Percentiles rank a stretch among this genome's conserved stretches.
Evolutionary conservation across 2,329 filamentous ascomycete genomes (phyloP).

Genomic region (Monosporascus sp.): DNA sequence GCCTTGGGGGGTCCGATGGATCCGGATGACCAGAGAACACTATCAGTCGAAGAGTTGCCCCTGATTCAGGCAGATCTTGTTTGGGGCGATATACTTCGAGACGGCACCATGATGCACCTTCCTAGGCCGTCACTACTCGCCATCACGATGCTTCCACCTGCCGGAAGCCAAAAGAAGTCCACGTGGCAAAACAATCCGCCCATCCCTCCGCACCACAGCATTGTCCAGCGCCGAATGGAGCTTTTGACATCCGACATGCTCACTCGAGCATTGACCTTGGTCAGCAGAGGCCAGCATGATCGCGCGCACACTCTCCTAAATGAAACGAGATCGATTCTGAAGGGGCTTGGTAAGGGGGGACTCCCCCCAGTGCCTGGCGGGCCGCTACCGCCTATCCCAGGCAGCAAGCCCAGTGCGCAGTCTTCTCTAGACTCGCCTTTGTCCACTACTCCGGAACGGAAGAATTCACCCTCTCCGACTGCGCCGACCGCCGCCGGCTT

Average conservation of each 20-base stretch:
- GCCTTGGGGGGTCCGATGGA: slow-evolving; percentile 85
- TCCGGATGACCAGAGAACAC: slow-evolving; percentile 72
- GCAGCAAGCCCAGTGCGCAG: slow-evolving; percentile 34
- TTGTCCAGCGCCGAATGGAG: slow-evolving; percentile 97
- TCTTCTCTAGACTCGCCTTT: slow-evolving; percentile 31
- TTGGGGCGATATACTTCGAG: slow-evolving; percentile 88
- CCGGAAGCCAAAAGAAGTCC: slow-evolving; percentile 55
- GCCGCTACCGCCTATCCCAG: slow-evolving; percentile 21
- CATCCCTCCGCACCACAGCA: slow-evolving; percentile 89
- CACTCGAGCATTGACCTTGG: slow-evolving; percentile 82
- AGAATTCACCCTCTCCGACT: slow-evolving; percentile 50
- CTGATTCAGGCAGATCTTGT: slow-evolving; percentile 90
- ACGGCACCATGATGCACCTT: slow-evolving; percentile 79
- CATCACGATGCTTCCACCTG: slow-evolving; percentile 86
- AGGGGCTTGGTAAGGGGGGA: slow-evolving; percentile 91
- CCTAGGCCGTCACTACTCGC: slow-evolving; percentile 86
- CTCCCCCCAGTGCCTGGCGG: slow-evolving; percentile 65
- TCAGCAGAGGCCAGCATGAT: slow-evolving; percentile 87
- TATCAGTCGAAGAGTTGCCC: slow-evolving; percentile 90
- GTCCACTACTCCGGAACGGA: slow-evolving; percentile 45
- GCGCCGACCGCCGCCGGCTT: slow-evolving; percentile 35
- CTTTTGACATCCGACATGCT: slow-evolving; percentile 97
- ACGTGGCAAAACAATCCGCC: slow-evolving; percentile 65
- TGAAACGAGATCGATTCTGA: slow-evolving; percentile 91
- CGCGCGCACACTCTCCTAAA: slow-evolving; percentile 86